A percentile compares a stretch with the other conserved stretches of the same genome.
phyloP scores from a whole-genome alignment of 805 yeast genomes.

The Saccharomycopsis javanensis region DNA sequence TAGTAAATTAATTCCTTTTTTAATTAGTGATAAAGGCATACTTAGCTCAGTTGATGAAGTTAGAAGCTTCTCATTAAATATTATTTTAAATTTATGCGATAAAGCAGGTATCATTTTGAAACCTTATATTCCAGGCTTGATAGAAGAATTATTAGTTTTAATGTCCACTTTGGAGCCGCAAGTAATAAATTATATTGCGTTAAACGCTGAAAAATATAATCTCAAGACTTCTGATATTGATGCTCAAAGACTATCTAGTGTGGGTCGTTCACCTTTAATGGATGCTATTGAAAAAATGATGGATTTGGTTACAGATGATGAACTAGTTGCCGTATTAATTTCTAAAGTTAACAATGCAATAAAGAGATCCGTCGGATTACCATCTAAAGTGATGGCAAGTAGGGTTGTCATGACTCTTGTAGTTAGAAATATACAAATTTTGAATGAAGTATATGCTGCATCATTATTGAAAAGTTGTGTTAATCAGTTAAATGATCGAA shows the following conservation, averaged over 20 bases:
- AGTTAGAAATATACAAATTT: constrained; percentile 27
- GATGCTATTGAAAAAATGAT: constrained; percentile 69
- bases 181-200: constrained; percentile 68
- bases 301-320: constrained; percentile 43
- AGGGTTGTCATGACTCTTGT: constrained; percentile 54
- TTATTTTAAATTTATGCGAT: constrained; percentile 61
- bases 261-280: constrained; percentile 82
- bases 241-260: constrained; percentile 58
- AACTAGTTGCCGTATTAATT: constrained; percentile 39
- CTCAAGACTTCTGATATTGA: constrained; percentile 65
- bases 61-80: constrained; percentile 60
- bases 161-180: constrained; percentile 92
- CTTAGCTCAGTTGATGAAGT: constrained; percentile 83
- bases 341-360: constrained; percentile 41
- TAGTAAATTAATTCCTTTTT: constrained; percentile 59
- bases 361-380: constrained; percentile 71
- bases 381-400: constrained; percentile 82
- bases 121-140: constrained; percentile 58
- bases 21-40: constrained; percentile 70
- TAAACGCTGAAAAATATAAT: constrained; percentile 85
- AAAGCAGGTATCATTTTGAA: constrained; percentile 46
- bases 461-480: constrained; percentile 48
- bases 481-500: constrained; percentile 56
- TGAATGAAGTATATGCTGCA: constrained; percentile 46
- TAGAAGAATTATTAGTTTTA: constrained; percentile 57